Evolutionary conservation across 305 asterid genomes (phyloP), one percentile per base, ranked within the genome.

Genomic region (Fraxinus albicans): DNA sequence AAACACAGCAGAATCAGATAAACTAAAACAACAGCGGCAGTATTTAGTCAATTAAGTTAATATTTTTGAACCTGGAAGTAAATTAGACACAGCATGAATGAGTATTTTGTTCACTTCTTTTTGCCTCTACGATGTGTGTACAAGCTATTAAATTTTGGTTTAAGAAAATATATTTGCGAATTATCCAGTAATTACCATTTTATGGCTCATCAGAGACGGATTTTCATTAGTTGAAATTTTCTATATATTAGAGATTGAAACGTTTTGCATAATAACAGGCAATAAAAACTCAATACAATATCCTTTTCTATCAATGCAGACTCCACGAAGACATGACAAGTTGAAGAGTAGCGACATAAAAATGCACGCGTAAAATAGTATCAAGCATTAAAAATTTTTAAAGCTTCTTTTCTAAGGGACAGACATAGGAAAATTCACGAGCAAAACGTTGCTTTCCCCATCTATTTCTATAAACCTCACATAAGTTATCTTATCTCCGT

Each of bases 391-490:
- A 35, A 76, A 50, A 40, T 23, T 23, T 40, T 70, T 10, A 29
- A 70, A 70, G 42, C 76, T 31, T 70, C 42, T 33, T 31, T 15
- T 33, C 0, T 15, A 70, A 70, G 34, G 80, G 27, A n/a, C 31
- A 6, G 27, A 27, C 44, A 77, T 44, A 77, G 63, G 50, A 35
- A 55, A 44, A 33, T 53, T 50, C 60, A 53, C 7, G 72, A 72
- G 65, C 38, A 31, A 40, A 75, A 33, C 8, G 7, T 74, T 23
- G 6, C 65, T 42, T 42, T 58, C 86, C 0, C 8, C 9, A 76
- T 76, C 53, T 10, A 40, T 77, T 83, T 77, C 8, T 60, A 40
- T 78, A 82, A 81, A n/a, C 47, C 6, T 65, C 13, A 15, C 4
- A 8, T 9, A 77, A 42, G 10, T 44, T 74, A 9, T 34, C 21